phyloP scores from a whole-genome alignment of 176 grass and related monocot species.

The Hyparrhenia diplandra region DNA sequence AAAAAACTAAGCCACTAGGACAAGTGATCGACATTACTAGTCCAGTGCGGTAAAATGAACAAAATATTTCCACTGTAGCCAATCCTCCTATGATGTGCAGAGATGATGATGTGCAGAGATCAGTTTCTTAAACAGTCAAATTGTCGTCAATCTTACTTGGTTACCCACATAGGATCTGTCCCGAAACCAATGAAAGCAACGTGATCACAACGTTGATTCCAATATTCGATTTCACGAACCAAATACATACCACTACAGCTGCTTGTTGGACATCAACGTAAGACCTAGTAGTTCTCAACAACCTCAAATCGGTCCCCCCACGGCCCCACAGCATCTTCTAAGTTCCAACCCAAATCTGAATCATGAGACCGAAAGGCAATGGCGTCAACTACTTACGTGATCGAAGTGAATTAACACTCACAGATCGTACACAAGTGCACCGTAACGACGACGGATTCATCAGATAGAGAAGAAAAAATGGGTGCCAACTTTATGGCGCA shows the following conservation, averaged over 20 bases:
- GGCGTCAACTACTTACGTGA: background rate
- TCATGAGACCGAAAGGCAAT: background rate
- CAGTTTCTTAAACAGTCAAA: background rate
- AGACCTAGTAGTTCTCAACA: background rate
- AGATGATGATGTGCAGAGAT: background rate
- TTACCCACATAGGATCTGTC: conserved; percentile 5
- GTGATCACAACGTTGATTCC: background rate
- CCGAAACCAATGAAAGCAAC: background rate
- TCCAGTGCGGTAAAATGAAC: background rate
- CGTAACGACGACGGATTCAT: background rate
- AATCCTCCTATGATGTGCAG: background rate
- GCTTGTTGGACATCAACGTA: background rate
- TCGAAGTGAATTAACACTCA: background rate
- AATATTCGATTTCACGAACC: background rate
- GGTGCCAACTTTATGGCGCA: background rate
- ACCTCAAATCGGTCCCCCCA: background rate
- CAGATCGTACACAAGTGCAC: background rate
- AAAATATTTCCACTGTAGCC: background rate
- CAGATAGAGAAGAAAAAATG: background rate
- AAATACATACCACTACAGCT: background rate
- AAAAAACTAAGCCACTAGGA: background rate
- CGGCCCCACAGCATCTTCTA: background rate
- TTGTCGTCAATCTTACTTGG: background rate
- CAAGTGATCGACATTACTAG: background rate
- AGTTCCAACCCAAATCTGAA: conserved; percentile 24